Base-by-base conservation (phyloP, 306 rosid genomes). In the Morella rubra region DNA sequence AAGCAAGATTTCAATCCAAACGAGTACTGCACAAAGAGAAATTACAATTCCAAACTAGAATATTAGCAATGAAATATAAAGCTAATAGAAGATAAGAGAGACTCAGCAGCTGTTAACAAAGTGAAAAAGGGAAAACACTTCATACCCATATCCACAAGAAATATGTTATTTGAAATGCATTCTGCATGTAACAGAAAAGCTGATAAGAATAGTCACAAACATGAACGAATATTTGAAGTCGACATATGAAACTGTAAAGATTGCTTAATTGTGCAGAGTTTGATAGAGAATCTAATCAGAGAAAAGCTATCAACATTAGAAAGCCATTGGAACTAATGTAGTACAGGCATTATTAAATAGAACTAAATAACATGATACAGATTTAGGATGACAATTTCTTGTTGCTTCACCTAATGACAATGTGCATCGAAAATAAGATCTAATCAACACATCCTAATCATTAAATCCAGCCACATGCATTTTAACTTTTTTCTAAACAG, bases 141-240 rank as follows among this genome's bases (percentile, higher is more conserved):
- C 69, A 64, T 52, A 94, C 98, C 98, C 96, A 89, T 87, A 87
- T 89, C 96, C 93, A 86, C 58, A 92, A 83, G 82, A 86, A 84
- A 76, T 85, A 89, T 76, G 93, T 94, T 72, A 89, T 83, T 79
- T 92, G 98, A 84, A 94, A 94, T 18, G 95, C 90, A 83, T 81
- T 92, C 98, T 94, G 98, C 91, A 85, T n/a, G 50, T 4, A 79
- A 65, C 77, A 80, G 74, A 84, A 69, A 62, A 81, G 37, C 22
- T 44, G 12, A 52, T 73, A 59, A 73, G 75, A 73, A 79, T 37
- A 79, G 80, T 66, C 51, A 72, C 53, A 41, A 45, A 72, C 13
- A 20, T n/a, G 42, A 76, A 60, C 15, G 49, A 58, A 49, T 53
- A 49, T 64, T 58, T 19, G n/a, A 47, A 60, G 52, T 18, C 24